These are phyloP conservation scores for Penicillium palitans DNA, from an alignment of 2,329 filamentous ascomycete genomes.

Conservation along the genomic window DNA sequence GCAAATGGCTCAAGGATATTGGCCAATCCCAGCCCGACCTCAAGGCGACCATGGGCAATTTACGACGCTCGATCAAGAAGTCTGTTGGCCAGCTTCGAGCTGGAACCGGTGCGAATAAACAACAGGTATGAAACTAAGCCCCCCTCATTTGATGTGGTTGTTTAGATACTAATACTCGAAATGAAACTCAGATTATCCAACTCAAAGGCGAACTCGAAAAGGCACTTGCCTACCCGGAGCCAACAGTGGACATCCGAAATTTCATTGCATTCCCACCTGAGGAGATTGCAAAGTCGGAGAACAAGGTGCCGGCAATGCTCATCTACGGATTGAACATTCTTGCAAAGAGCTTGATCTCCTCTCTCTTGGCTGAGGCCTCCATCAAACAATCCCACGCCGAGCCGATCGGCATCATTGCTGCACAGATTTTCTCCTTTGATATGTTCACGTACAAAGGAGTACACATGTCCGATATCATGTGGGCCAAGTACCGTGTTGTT, in stretches of 20 bases:
- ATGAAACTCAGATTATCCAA: conserved; percentile 34
- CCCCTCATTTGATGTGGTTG: neutral
- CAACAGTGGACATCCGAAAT: conserved; percentile 57
- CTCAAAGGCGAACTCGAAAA: conserved; percentile 57
- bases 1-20: conserved; percentile 55
- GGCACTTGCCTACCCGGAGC: conserved; percentile 54
- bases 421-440: conserved; percentile 70
- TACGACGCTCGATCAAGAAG: conserved; percentile 69
- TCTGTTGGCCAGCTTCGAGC: conserved; percentile 69
- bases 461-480: conserved; percentile 76
- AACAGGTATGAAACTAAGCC: conserved; percentile 46
- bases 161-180: conserved; percentile 10
- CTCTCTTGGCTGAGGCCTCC: conserved; percentile 67
- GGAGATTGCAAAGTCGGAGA: conserved; percentile 41
- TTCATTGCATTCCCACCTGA: conserved; percentile 52
- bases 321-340: conserved; percentile 77
- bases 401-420: conserved; percentile 74
- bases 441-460: conserved; percentile 67
- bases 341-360: conserved; percentile 69
- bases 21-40: conserved; percentile 58
- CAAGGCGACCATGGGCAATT: conserved; percentile 68
- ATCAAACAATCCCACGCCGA: conserved; percentile 68
- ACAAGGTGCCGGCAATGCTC: conserved; percentile 63
- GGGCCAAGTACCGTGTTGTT: conserved; percentile 77
- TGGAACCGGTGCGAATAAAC: conserved; percentile 62